phyloP scores from a whole-genome alignment of 768 basidiomycete genomes.

The Cystofilobasidium macerans region DNA sequence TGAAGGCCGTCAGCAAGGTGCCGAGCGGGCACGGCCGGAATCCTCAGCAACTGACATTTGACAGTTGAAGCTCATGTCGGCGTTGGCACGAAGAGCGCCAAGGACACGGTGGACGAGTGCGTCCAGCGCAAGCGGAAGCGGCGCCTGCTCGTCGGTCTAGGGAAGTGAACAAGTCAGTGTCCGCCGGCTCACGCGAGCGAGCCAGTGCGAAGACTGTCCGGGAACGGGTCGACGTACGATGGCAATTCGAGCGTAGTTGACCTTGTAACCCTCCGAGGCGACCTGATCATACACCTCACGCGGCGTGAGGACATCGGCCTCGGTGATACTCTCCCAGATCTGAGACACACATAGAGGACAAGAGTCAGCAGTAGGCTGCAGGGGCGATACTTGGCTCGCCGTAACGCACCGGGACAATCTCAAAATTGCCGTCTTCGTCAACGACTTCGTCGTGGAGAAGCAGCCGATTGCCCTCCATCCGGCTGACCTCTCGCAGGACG shows the following conservation, averaged over 20 bases:
- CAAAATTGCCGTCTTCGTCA: conserved; percentile 76
- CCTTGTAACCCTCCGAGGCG: conserved; percentile 29
- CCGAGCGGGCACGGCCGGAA: neutral
- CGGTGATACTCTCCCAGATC: conserved; percentile 76
- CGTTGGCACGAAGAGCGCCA: conserved; percentile 44
- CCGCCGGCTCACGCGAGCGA: too few relatives aligned
- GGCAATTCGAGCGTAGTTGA: conserved; percentile 58
- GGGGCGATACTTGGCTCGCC: too few relatives aligned
- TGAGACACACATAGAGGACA: neutral
- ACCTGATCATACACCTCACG: conserved; percentile 38
- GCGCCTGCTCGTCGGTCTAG: conserved; percentile 96
- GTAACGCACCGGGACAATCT: conserved; percentile 59
- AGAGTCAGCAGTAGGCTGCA: neutral
- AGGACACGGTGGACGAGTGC: conserved; percentile 65
- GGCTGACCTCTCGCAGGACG: conserved; percentile 66
- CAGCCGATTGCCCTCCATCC: conserved; percentile 57
- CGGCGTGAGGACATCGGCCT: conserved; percentile 38
- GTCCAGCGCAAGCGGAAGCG: conserved; percentile 72
- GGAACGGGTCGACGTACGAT: conserved; percentile 50
- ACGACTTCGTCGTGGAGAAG: conserved; percentile 93
- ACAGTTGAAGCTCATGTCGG: conserved; percentile 69
- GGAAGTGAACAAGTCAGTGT: conserved; percentile 13
- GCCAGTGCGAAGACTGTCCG: too few relatives aligned
- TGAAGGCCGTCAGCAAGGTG: neutral
- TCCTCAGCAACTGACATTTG: conserved; percentile 61